Conservation (phyloP, 495 filamentous ascomycete genomes). For the Aspergillus incahuasiensis region DNA sequence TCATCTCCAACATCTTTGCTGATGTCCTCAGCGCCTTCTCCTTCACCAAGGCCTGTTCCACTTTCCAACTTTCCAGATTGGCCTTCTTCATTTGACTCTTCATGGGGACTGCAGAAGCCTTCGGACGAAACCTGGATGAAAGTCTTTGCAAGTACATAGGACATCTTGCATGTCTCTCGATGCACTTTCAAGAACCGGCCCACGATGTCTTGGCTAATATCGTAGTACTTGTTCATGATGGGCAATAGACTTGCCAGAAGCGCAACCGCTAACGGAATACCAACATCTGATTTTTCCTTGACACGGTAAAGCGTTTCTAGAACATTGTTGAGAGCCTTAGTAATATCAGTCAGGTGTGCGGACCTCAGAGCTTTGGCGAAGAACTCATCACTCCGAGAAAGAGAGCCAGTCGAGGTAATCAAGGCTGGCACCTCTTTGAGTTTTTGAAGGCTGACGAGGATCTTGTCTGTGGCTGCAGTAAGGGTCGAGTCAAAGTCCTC, state of each 20-base stretch:
- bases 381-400: slow-evolving; percentile 55
- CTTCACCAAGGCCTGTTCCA: slow-evolving; percentile 96
- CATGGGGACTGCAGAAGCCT: slow-evolving; percentile 86
- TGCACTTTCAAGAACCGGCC: slow-evolving; percentile 55
- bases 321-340: slow-evolving; percentile 42
- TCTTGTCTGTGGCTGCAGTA: slow-evolving; percentile 56
- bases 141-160: slow-evolving; percentile 65
- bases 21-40: slow-evolving; percentile 92
- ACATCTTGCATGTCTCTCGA: slow-evolving; percentile 63
- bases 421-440: slow-evolving; percentile 56
- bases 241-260: slow-evolving; percentile 65
- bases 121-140: slow-evolving; percentile 72
- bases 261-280: slow-evolving; percentile 48
- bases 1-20: slow-evolving; percentile 93
- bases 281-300: slow-evolving; percentile 36
- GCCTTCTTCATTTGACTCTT: slow-evolving; percentile 63
- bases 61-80: slow-evolving; percentile 73
- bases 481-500: slow-evolving; percentile 51
- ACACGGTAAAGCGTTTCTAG: slow-evolving; percentile 49
- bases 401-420: slow-evolving; percentile 57
- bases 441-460: slow-evolving; percentile 70
- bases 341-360: slow-evolving; percentile 54
- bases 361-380: slow-evolving; percentile 53
- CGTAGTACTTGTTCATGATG: slow-evolving; percentile 67
- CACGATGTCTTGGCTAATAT: slow-evolving; percentile 51